Conservation (phyloP, 352 stramenopile genomes). For the Globisporangium emineosum region DNA sequence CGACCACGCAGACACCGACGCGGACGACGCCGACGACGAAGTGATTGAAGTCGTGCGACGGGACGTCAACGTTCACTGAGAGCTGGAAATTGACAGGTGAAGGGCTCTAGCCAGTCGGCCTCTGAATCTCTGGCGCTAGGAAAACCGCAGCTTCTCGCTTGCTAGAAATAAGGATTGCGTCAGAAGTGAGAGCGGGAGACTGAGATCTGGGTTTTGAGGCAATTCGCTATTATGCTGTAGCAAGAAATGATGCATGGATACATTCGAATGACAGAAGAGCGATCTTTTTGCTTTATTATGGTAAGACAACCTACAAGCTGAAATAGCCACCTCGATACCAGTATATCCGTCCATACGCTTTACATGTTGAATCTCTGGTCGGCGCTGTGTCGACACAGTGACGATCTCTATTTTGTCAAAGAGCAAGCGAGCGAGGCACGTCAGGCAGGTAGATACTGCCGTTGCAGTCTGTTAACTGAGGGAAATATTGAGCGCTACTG, state of each 20-base stretch:
- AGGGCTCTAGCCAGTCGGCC: background rate
- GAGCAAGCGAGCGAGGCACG: background rate
- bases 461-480: background rate
- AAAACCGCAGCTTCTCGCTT: background rate
- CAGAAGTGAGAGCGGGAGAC: background rate
- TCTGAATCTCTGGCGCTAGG: background rate
- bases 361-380: no score
- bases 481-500: background rate
- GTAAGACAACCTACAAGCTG: no score
- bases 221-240: no score
- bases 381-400: no score
- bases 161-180: no score
- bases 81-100: background rate
- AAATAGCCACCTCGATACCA: no score
- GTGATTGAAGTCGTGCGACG: slow-evolving; percentile 73
- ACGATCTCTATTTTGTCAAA: background rate
- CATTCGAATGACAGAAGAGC: background rate
- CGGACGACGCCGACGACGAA: slow-evolving; percentile 44
- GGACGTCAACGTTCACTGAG: slow-evolving; percentile 55
- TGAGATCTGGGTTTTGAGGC: no score
- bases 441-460: background rate
- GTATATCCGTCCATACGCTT: no score
- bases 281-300: no score
- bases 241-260: background rate
- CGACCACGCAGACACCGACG: no score